A percentile compares a stretch with the other conserved stretches of the same genome.
Evolutionary conservation across 2,329 filamentous ascomycete genomes (phyloP).

Genomic region (Exophiala dermatitidis): DNA sequence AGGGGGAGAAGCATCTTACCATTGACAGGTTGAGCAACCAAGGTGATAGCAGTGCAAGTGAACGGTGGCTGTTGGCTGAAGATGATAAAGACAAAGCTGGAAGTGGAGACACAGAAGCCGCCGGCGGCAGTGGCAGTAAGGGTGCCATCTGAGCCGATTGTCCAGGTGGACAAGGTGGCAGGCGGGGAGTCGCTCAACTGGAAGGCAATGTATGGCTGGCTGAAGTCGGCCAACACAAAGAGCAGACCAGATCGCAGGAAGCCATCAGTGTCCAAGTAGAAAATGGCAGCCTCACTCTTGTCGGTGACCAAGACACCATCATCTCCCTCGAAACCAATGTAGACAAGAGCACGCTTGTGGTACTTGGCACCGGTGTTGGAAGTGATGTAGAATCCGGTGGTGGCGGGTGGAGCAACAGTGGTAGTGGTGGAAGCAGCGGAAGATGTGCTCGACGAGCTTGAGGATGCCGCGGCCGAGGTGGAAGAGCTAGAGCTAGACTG

Average conservation of each 20-base stretch:
- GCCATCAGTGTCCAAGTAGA: constrained; percentile 14
- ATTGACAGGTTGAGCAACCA: background rate
- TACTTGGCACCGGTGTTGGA: constrained; percentile 6
- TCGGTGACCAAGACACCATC: constrained; percentile 7
- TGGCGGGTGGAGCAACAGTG: background rate
- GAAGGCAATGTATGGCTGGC: constrained; percentile 13
- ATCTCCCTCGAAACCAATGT: constrained; percentile 14
- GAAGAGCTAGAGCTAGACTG: background rate
- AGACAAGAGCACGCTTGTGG: constrained; percentile 19
- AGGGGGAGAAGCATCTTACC: background rate
- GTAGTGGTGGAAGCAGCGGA: background rate
- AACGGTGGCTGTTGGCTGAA: constrained; percentile 6
- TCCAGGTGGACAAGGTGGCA: background rate
- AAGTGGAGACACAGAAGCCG: constrained; percentile 9
- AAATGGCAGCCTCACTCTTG: constrained; percentile 10
- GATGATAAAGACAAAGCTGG: constrained; percentile 7
- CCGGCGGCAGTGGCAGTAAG: constrained; percentile 2
- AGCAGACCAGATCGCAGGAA: constrained; percentile 5
- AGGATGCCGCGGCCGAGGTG: background rate
- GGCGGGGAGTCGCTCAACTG: constrained; percentile 1
- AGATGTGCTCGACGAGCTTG: background rate
- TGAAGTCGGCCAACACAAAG: constrained; percentile 12
- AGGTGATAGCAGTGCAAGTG: constrained; percentile 4
- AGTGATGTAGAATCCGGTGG: constrained; percentile 3
- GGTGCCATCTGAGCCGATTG: background rate